phyloP scores from a whole-genome alignment of 2,329 filamentous ascomycete genomes.

The Monosporascus sp. region DNA sequence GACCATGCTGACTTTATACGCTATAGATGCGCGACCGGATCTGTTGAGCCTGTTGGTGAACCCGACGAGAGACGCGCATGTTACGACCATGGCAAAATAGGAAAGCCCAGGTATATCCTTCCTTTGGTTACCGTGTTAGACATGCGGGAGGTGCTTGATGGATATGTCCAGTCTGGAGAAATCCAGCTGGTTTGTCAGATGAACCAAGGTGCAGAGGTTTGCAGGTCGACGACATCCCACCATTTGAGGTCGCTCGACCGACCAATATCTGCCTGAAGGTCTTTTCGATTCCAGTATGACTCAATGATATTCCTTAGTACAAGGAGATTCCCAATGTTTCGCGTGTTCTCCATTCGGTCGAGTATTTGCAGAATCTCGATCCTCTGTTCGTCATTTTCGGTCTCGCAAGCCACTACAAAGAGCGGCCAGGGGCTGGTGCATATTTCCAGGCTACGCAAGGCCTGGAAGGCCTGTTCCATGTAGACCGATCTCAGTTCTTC shows the following conservation, averaged over 20 bases:
- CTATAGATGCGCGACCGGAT: constrained; percentile 31
- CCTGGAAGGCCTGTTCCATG: constrained; percentile 30
- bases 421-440: constrained; percentile 46
- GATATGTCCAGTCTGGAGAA: neutral
- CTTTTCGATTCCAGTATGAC: constrained; percentile 40
- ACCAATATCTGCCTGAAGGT: constrained; percentile 31
- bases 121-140: neutral
- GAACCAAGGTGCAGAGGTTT: constrained; percentile 29
- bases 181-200: constrained; percentile 19
- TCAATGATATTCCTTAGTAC: constrained; percentile 39
- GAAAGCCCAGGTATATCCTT: neutral
- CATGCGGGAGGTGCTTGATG: neutral
- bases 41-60: constrained; percentile 34
- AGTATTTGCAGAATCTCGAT: constrained; percentile 34
- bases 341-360: constrained; percentile 36
- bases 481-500: constrained; percentile 23
- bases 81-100: constrained; percentile 7
- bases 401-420: constrained; percentile 42
- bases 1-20: neutral
- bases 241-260: constrained; percentile 28
- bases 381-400: constrained; percentile 34
- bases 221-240: constrained; percentile 33
- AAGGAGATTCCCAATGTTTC: constrained; percentile 40
- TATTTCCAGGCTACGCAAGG: constrained; percentile 32
- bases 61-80: constrained; percentile 25